Evolutionary conservation across 2,329 filamentous ascomycete genomes (phyloP).

Genomic region (Clarireedia monteithiana): DNA sequence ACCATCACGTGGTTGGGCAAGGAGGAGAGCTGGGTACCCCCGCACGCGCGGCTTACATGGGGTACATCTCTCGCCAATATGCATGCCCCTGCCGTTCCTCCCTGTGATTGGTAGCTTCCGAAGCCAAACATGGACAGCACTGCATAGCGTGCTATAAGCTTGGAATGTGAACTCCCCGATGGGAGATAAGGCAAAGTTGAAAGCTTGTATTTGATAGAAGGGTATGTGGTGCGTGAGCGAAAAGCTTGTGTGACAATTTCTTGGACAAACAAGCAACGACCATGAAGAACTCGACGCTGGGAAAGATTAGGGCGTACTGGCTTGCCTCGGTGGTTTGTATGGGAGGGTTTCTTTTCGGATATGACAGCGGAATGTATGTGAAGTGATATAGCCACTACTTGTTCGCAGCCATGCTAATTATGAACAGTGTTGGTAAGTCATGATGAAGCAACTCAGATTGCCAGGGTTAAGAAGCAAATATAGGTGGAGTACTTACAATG

Average conservation of each 20-base stretch:
- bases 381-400: constrained; percentile 15
- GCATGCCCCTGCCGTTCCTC: not conserved
- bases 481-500: constrained; percentile 40
- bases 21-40: not conserved
- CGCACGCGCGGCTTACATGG: not conserved
- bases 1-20: not conserved
- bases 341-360: constrained; percentile 41
- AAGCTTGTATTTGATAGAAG: not conserved
- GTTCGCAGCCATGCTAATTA: not conserved
- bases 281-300: constrained; percentile 23
- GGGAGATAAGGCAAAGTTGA: not conserved
- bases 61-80: too few species aligned
- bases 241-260: too few species aligned
- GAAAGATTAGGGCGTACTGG: constrained; percentile 42
- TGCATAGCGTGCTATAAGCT: not conserved
- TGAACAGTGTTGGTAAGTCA: constrained; percentile 28
- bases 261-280: not conserved
- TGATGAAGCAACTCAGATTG: not conserved
- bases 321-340: constrained; percentile 43
- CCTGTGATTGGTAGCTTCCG: not conserved
- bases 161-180: not conserved
- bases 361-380: constrained; percentile 34
- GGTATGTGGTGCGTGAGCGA: too few species aligned
- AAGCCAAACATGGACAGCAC: not conserved
- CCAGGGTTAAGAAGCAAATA: not conserved